These are phyloP conservation scores for Psilocybe subaeruginosa DNA, from an alignment of 768 basidiomycete genomes.

Conservation along the genomic window DNA sequence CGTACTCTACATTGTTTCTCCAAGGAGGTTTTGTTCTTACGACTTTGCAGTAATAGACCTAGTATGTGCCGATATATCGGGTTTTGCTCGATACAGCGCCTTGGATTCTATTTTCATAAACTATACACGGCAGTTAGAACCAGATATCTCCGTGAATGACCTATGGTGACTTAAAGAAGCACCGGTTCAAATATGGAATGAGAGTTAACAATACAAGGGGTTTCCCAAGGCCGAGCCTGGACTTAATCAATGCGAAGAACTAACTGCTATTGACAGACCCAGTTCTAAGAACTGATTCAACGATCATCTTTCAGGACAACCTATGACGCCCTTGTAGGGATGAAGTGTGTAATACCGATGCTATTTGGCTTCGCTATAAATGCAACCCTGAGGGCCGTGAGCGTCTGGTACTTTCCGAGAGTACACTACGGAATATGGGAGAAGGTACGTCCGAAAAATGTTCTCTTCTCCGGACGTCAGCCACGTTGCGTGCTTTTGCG, in stretches of 20 bases:
- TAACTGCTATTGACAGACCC: not conserved
- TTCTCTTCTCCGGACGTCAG: not conserved
- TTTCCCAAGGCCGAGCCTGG: constrained; percentile 3
- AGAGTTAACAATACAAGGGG: not conserved
- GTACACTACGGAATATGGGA: not conserved
- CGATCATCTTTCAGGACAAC: not conserved
- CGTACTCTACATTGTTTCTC: constrained; percentile 3
- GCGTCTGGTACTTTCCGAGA: not conserved
- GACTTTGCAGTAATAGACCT: not conserved
- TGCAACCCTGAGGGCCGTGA: not conserved
- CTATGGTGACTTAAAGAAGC: constrained; percentile 8
- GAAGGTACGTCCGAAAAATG: not conserved
- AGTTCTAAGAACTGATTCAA: not conserved
- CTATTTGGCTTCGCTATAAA: not conserved
- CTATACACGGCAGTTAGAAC: constrained; percentile 13
- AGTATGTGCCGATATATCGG: constrained; percentile 11
- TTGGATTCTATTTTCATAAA: constrained; percentile 10
- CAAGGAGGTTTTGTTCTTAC: constrained; percentile 6
- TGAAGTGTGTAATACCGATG: not conserved
- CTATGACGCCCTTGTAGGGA: not conserved
- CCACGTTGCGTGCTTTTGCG: not conserved
- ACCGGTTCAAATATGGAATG: constrained; percentile 17
- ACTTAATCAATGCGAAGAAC: constrained; percentile 5
- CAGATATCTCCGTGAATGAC: constrained; percentile 15
- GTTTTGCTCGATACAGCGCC: constrained; percentile 5